Conservation (phyloP, 352 stramenopile genomes). For the Globisporangium takayamanum region DNA sequence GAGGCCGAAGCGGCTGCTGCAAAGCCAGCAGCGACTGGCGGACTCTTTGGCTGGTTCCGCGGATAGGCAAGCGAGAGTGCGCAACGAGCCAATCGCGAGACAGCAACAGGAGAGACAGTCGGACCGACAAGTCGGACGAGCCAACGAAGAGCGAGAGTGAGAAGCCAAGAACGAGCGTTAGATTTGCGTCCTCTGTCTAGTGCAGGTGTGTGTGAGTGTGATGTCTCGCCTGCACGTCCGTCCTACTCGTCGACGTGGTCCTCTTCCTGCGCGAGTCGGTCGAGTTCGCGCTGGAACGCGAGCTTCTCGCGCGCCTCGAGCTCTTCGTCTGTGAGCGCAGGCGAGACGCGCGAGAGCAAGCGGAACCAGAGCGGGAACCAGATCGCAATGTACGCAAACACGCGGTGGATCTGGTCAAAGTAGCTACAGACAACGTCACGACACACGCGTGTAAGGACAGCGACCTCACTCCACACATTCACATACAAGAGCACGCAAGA, state of each 20-base stretch:
- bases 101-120: neutral
- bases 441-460: neutral
- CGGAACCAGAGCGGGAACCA: slow-evolving; percentile 81
- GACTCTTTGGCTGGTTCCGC: slow-evolving; percentile 80
- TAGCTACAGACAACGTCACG: slow-evolving; percentile 24
- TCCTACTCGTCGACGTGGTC: slow-evolving; percentile 30
- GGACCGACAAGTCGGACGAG: neutral
- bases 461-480: neutral
- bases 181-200: neutral
- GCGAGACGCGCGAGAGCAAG: slow-evolving; percentile 58
- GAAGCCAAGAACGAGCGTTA: neutral
- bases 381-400: slow-evolving; percentile 71
- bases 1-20: slow-evolving; percentile 32
- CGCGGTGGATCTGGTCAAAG: slow-evolving; percentile 64
- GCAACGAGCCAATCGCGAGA: neutral
- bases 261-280: slow-evolving; percentile 30
- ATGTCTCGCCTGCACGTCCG: neutral
- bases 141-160: neutral
- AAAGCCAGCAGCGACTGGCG: slow-evolving; percentile 25
- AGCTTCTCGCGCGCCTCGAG: slow-evolving; percentile 36
- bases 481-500: neutral
- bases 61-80: slow-evolving; percentile 24
- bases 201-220: neutral
- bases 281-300: slow-evolving; percentile 46
- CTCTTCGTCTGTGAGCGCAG: slow-evolving; percentile 52